Evolutionary conservation across 2,329 filamentous ascomycete genomes (phyloP), one percentile per base, ranked within the genome.

Genomic region (Podosphaera fusca): DNA sequence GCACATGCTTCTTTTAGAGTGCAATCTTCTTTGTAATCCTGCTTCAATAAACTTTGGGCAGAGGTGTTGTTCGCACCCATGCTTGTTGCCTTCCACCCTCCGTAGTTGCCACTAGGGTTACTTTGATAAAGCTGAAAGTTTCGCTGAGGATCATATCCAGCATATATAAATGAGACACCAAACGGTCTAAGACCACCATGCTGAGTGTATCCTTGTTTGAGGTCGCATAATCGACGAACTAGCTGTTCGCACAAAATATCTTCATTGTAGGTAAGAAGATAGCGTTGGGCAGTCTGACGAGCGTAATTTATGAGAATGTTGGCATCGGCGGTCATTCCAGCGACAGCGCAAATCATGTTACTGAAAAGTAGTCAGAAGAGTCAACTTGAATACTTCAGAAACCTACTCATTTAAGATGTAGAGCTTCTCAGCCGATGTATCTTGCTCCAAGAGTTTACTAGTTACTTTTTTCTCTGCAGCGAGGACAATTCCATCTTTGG

Each of bases 251-350:
- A 98, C 59, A 92, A 92, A 63, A 98, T 98, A 69, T 98, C 92
- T 84, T 95, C 89, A 76, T 96, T 95, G 79, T 98, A 98, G 67
- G 90, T 98, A 64, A 95, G 81, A 70, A 98, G 90, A 74, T 98
- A 96, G 69, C 85, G 82, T 75, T 98, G 92, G 66, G 92, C 92
- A 67, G 87, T 85, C 79, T 95, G 87, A 66, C 92, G 88, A 70
- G 92, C 94, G 73, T 94, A 95, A 78, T 98, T 98, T 81, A 98
- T 98, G 70, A 98, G 87, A 72, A 98, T 98, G 76, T 98, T 98
- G 71, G 92, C 92, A 70, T 98, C 92, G 68, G 92, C 92, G 51
- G 89, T 98, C 90, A 98, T 96, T 69, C 92, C 92, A 66, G 92
- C 92, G 59, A 98, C 92, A 60, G 92, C 92, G 72, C 89, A 95